Evolutionary conservation across 495 filamentous ascomycete species (phyloP).

Genomic region (Eremomyces bilateralis): DNA sequence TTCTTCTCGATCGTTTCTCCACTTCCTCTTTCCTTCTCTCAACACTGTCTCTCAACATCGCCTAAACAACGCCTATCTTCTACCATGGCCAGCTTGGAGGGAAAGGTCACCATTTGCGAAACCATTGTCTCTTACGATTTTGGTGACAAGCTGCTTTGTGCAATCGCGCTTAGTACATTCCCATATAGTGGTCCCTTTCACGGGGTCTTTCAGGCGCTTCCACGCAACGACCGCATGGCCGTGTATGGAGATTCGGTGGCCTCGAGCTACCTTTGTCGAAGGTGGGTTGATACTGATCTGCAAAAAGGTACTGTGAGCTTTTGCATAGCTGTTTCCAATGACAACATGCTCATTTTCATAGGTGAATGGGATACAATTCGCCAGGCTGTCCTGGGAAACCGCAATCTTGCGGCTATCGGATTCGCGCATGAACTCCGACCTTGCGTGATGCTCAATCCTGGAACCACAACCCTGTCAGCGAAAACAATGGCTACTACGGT

Average conservation of each 20-base stretch:
- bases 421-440: not conserved
- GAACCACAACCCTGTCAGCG: not conserved
- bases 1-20: too few species aligned
- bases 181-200: not conserved
- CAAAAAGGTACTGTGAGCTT: not conserved
- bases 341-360: not conserved
- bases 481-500: not conserved
- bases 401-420: not conserved
- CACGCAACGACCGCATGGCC: not conserved
- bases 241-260: not conserved
- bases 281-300: not conserved
- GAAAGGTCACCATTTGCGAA: not conserved
- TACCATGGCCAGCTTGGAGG: too few species aligned
- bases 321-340: too few species aligned
- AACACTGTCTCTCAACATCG: too few species aligned
- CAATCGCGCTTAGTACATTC: not conserved
- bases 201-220: not conserved
- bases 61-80: too few species aligned
- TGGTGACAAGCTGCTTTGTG: conserved; percentile 11
- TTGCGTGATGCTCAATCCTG: not conserved
- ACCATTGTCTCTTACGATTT: not conserved
- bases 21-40: too few species aligned
- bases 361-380: not conserved
- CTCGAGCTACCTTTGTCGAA: not conserved
- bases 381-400: not conserved